Evolutionary conservation across 2,329 filamentous ascomycete species (phyloP).

Genomic region (Colletotrichum salicis): DNA sequence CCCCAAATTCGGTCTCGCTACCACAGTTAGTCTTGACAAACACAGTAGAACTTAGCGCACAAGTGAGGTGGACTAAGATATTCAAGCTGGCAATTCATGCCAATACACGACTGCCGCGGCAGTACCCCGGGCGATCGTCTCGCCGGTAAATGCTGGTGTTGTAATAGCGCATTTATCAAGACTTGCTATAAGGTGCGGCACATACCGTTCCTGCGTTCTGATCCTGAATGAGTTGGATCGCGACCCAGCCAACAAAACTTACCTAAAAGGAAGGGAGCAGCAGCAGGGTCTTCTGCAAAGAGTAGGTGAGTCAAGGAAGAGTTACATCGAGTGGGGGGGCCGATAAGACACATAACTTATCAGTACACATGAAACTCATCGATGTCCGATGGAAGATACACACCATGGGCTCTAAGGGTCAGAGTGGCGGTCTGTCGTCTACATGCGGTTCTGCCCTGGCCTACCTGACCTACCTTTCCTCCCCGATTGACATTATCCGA

Average conservation of each 20-base stretch:
- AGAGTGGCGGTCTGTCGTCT: too few relatives aligned
- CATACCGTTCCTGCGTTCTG: constrained; percentile 69
- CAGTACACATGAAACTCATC: constrained; percentile 44
- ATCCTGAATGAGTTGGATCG: constrained; percentile 70
- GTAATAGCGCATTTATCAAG: constrained; percentile 57
- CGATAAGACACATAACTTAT: constrained; percentile 42
- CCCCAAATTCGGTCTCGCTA: constrained; percentile 57
- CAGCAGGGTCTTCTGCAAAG: not conserved
- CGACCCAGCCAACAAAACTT: constrained; percentile 59
- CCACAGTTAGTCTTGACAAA: constrained; percentile 54
- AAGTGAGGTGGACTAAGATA: constrained; percentile 55
- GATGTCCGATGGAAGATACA: constrained; percentile 41
- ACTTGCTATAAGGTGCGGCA: constrained; percentile 62
- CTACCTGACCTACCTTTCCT: not conserved
- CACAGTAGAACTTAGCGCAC: constrained; percentile 63
- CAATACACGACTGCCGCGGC: constrained; percentile 35
- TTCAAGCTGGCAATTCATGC: constrained; percentile 38
- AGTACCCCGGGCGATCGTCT: constrained; percentile 54
- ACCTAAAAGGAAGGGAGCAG: constrained; percentile 57
- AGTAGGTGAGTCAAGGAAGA: not conserved
- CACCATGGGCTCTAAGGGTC: constrained; percentile 43
- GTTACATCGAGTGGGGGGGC: constrained; percentile 53
- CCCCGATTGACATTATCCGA: not conserved
- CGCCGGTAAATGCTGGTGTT: constrained; percentile 58
- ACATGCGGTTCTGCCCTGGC: too few relatives aligned